phyloP scores from a whole-genome alignment of 495 filamentous ascomycete genomes.

The Penicillium canescens region DNA sequence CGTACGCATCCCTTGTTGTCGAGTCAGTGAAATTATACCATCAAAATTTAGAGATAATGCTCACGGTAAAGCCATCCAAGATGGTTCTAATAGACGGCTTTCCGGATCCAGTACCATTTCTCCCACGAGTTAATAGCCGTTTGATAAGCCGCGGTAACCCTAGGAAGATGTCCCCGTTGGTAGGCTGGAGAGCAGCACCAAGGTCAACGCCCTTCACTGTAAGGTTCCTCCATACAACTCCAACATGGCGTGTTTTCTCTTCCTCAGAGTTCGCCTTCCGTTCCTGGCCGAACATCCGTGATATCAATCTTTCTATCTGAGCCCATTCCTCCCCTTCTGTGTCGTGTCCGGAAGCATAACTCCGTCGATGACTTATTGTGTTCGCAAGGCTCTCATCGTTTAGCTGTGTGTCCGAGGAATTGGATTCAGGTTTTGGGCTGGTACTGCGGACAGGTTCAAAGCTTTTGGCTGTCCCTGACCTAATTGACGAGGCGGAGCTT shows the following conservation, averaged over 20 bases:
- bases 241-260: conserved; percentile 59
- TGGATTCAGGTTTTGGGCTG: neutral
- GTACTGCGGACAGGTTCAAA: conserved; percentile 10
- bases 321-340: conserved; percentile 51
- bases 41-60: conserved; percentile 36
- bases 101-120: conserved; percentile 40
- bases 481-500: conserved; percentile 2
- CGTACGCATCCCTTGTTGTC: conserved; percentile 42
- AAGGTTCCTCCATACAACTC: conserved; percentile 60
- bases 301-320: conserved; percentile 61
- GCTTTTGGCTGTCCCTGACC: neutral
- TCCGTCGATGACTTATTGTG: conserved; percentile 52
- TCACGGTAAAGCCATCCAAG: conserved; percentile 59
- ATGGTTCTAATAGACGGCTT: conserved; percentile 61
- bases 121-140: conserved; percentile 41
- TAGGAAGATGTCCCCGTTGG: conserved; percentile 63
- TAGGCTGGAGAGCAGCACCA: conserved; percentile 66
- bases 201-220: conserved; percentile 68
- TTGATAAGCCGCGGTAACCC: conserved; percentile 54
- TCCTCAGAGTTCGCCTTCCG: conserved; percentile 64
- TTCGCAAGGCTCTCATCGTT: conserved; percentile 54
- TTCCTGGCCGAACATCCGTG: conserved; percentile 63
- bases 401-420: conserved; percentile 2
- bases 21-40: conserved; percentile 32
- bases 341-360: conserved; percentile 31